Conservation (phyloP, 2,329 filamentous ascomycete species). For the Diaporthe capsici region DNA sequence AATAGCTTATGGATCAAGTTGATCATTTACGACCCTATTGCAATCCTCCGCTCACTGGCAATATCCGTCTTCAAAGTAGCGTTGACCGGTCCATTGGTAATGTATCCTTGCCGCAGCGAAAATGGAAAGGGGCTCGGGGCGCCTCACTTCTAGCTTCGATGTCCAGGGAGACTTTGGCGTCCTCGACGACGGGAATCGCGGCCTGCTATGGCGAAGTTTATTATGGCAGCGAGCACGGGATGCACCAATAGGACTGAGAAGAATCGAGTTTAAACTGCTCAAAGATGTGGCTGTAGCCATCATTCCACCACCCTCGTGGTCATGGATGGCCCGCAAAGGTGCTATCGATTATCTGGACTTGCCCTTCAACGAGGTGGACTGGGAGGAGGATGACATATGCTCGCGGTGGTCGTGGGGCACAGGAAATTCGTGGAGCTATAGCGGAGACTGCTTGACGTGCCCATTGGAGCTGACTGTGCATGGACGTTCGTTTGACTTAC, state of each 20-base stretch:
- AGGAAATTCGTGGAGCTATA: background rate
- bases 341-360: background rate
- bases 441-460: background rate
- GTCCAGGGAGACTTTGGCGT: background rate
- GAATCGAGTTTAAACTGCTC: background rate
- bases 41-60: no score
- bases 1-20: no score
- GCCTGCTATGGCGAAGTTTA: no score
- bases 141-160: background rate
- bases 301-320: conserved; percentile 14
- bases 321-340: conserved; percentile 24
- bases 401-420: background rate
- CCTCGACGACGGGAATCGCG: no score
- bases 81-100: no score
- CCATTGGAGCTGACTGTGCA: background rate
- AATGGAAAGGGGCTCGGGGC: background rate
- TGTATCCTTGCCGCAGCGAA: no score
- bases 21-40: no score
- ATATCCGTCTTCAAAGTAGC: no score
- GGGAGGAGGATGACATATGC: conserved; percentile 6
- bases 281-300: background rate
- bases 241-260: background rate
- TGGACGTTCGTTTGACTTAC: background rate
- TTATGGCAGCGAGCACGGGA: no score
- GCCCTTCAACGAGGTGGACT: conserved; percentile 10